phyloP scores from a whole-genome alignment of 768 basidiomycete species.

The Omphalotus guepiniiformis region DNA sequence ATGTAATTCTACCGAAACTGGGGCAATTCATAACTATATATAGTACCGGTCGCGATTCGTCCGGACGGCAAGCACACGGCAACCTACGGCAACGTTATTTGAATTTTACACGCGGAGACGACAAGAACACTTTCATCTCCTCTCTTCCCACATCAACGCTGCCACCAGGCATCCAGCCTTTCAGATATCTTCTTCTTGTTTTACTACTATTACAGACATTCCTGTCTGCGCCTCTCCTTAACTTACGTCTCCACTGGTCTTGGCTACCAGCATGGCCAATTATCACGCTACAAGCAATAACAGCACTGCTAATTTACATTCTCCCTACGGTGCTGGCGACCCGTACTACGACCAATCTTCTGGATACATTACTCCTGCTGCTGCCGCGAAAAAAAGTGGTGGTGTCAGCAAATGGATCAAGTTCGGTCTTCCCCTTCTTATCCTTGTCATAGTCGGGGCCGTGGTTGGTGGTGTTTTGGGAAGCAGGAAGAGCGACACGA shows the following conservation, averaged over 20 bases:
- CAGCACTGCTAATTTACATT: conserved; percentile 11
- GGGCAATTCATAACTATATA: no score
- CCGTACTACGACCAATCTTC: conserved; percentile 68
- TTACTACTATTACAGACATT: conserved; percentile 3
- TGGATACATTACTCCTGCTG: conserved; percentile 56
- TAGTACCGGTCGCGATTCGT: no score
- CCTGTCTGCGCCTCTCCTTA: conserved; percentile 8
- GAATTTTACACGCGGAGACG: not conserved
- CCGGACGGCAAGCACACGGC: no score
- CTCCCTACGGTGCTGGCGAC: conserved; percentile 53
- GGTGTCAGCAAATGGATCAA: conserved; percentile 69
- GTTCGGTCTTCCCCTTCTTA: conserved; percentile 61
- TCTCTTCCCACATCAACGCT: not conserved
- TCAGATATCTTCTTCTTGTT: not conserved
- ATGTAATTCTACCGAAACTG: no score
- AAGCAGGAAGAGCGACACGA: conserved; percentile 43
- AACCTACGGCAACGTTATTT: no score
- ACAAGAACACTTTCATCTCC: not conserved
- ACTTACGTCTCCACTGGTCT: not conserved
- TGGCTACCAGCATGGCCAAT: conserved; percentile 6
- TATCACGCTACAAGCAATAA: conserved; percentile 4
- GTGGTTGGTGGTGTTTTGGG: conserved; percentile 82
- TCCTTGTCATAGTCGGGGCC: conserved; percentile 61
- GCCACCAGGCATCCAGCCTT: not conserved
- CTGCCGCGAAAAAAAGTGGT: conserved; percentile 35